phyloP scores from a whole-genome alignment of 768 basidiomycete genomes.

The Arthromyces matolae region DNA sequence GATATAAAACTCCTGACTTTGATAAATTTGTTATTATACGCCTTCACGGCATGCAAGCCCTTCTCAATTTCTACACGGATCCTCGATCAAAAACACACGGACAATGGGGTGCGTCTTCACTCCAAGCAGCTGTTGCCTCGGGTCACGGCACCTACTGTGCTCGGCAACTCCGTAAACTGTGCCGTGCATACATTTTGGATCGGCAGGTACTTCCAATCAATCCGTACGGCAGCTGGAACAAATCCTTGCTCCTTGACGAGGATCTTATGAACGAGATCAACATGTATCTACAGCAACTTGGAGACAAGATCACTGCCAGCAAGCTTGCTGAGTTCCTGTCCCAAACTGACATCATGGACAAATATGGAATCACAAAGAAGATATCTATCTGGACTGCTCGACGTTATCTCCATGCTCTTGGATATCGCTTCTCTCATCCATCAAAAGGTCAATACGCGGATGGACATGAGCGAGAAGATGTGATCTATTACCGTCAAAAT shows the following conservation, averaged over 20 bases:
- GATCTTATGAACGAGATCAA: slow-evolving; percentile 27
- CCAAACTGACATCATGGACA: background rate
- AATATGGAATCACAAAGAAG: slow-evolving; percentile 1
- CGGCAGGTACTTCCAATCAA: slow-evolving; percentile 21
- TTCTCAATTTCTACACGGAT: slow-evolving; percentile 7
- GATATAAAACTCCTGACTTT: slow-evolving; percentile 1
- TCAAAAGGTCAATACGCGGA: slow-evolving; percentile 7
- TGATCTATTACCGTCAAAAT: slow-evolving; percentile 27
- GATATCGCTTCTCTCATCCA: background rate
- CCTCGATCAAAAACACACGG: background rate
- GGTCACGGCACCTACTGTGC: slow-evolving; percentile 2
- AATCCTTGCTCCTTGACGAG: slow-evolving; percentile 27
- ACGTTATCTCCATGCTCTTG: background rate
- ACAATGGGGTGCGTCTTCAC: slow-evolving; percentile 4
- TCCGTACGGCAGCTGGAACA: slow-evolving; percentile 27
- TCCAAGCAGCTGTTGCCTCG: slow-evolving; percentile 4
- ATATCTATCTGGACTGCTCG: background rate
- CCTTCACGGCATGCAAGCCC: slow-evolving; percentile 7
- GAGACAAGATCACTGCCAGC: slow-evolving; percentile 22
- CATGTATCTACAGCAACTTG: slow-evolving; percentile 21
- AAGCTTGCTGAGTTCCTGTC: slow-evolving; percentile 22
- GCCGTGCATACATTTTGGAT: slow-evolving; percentile 17
- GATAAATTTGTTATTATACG: background rate
- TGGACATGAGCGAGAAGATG: slow-evolving; percentile 31
- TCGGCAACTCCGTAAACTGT: slow-evolving; percentile 5